Evolutionary conservation across 2,329 filamentous ascomycete species (phyloP).

Genomic region (Aspergillus caelatus): DNA sequence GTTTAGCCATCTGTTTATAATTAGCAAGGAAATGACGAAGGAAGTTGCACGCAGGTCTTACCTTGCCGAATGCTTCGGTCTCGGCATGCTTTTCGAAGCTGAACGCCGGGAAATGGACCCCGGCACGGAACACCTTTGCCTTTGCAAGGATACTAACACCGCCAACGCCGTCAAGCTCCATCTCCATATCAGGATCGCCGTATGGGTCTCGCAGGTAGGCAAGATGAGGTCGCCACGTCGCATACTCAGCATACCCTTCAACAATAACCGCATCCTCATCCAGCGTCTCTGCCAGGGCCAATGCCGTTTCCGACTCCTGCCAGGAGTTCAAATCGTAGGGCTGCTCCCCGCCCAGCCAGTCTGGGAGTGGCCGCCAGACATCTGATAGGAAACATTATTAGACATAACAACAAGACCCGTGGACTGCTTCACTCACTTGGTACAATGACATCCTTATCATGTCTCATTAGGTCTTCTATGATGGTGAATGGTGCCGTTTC

Average conservation of each 20-base stretch:
- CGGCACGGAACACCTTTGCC: slow-evolving; percentile 89
- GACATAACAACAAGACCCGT: slow-evolving; percentile 15
- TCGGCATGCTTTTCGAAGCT: slow-evolving; percentile 99
- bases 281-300: slow-evolving; percentile 88
- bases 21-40: slow-evolving; percentile 17
- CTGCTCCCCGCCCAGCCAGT: slow-evolving; percentile 98
- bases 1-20: slow-evolving; percentile 79
- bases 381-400: slow-evolving; percentile 56
- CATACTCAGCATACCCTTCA: slow-evolving; percentile 97
- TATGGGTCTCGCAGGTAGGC: slow-evolving; percentile 96
- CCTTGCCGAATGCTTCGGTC: slow-evolving; percentile 98
- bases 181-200: slow-evolving; percentile 98
- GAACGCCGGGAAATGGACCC: slow-evolving; percentile 96
- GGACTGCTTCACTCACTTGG: slow-evolving; percentile 71
- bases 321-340: slow-evolving; percentile 98
- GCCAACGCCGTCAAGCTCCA: slow-evolving; percentile 98
- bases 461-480: slow-evolving; percentile 94
- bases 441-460: slow-evolving; percentile 98
- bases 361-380: slow-evolving; percentile 96
- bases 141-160: slow-evolving; percentile 98
- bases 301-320: slow-evolving; percentile 97
- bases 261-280: slow-evolving; percentile 99
- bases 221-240: slow-evolving; percentile 95
- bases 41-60: slow-evolving; percentile 44
- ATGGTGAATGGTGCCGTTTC: slow-evolving; percentile 97